Base-by-base conservation (phyloP, 139 green algal genomes). In the Closterium sp. region DNA sequence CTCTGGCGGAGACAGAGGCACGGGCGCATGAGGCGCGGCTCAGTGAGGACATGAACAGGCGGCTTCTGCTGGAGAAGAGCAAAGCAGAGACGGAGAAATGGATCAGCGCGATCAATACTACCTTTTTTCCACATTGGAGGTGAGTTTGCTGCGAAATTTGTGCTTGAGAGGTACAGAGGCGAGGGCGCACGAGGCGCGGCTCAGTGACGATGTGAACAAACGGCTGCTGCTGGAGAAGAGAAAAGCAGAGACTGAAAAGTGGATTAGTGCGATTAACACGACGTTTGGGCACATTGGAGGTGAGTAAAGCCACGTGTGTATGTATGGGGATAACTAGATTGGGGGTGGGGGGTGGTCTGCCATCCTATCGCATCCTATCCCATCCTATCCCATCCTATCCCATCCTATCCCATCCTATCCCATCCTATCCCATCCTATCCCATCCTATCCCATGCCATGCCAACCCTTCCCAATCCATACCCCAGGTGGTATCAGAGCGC, bases 121-220 rank as follows among this genome's bases (percentile, higher is more conserved):
- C 97, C 0, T 98, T 99, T 93, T n/a, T n/a, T n/a, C n/a, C 91
- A 94, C 2, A 92, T 96, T 27, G 94, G 93, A 24, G 89, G 89
- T 92, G n/a, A 92, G 89, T 27, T n/a, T n/a, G n/a, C n/a, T n/a
- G n/a, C 29, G 42, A 5, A 7, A n/a, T n/a, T n/a, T n/a, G n/a
- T n/a, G n/a, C n/a, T n/a, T n/a, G n/a, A n/a, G n/a, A n/a, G n/a
- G n/a, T n/a, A n/a, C n/a, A n/a, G n/a, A n/a, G n/a, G n/a, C n/a
- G 42, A 62, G 42, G 42, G 97, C 97, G 31, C 95, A 96, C 89
- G 98, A 99, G 95, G 95, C 96, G 24, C 95, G 97, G 1, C 95
- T 97, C 91, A 99, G 99, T 94, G 98, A 99, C 94, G 98, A 99
- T 94, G 96, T 99, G 70, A 98, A 99, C 96, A 92, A 97, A 10